These are phyloP conservation scores for Fremontodendron californicum DNA, from an alignment of 345 rosid genomes.

Conservation along the genomic window DNA sequence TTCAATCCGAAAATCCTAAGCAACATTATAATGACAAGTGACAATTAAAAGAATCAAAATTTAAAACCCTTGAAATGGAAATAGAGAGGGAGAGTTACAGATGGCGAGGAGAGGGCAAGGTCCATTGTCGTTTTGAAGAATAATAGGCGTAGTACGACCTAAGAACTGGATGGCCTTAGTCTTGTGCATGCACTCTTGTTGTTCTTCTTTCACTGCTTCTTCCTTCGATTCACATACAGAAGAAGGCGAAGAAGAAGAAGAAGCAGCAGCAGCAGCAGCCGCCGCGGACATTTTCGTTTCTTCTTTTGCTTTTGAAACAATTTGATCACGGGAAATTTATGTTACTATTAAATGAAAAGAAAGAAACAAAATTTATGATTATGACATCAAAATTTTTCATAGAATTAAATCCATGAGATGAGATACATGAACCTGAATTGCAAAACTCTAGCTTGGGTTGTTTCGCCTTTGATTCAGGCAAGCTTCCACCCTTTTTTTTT, in stretches of 20 bases:
- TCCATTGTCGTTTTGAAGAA: conserved; percentile 97
- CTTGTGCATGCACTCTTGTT: conserved; percentile 53
- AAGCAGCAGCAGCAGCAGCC: neutral
- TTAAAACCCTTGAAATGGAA: conserved; percentile 13
- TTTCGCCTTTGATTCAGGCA: neutral
- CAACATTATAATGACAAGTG: neutral
- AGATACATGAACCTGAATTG: no score
- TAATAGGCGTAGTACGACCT: conserved; percentile 77
- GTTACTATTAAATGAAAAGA: neutral
- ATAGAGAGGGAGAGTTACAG: conserved; percentile 41
- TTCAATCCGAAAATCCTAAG: neutral
- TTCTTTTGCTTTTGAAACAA: neutral
- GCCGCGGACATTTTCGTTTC: neutral
- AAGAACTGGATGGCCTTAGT: conserved; percentile 79
- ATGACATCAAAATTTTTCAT: no score
- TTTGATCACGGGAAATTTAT: neutral
- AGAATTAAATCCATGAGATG: no score
- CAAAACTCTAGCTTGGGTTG: no score
- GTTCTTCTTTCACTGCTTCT: conserved; percentile 16
- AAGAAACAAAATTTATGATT: no score
- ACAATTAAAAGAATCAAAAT: neutral
- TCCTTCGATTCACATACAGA: conserved; percentile 28
- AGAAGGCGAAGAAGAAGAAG: conserved; percentile 23
- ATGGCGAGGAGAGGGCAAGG: conserved; percentile 98
- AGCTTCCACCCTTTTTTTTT: neutral